Percentiles rank a stretch among this genome's conserved stretches.
Evolutionary conservation across 306 rosid species (phyloP).

Genomic region (Rosa chinensis): DNA sequence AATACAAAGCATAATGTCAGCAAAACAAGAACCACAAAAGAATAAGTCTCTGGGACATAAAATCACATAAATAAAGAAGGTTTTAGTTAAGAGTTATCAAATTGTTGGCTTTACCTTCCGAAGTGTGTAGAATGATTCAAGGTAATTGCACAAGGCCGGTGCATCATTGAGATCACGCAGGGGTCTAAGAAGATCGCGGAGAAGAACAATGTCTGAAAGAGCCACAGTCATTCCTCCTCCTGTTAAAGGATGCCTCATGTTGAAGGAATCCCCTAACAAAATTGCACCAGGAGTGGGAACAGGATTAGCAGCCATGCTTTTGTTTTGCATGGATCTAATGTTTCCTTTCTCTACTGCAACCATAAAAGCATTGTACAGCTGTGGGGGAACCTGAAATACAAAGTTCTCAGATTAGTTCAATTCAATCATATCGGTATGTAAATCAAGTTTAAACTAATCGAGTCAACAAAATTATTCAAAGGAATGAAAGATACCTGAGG

Average conservation of each 20-base stretch:
- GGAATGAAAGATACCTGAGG: conserved; percentile 49
- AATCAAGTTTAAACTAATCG: background rate
- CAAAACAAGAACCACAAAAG: background rate
- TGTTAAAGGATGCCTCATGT: conserved; percentile 90
- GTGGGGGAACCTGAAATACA: conserved; percentile 61
- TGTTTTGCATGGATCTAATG: conserved; percentile 73
- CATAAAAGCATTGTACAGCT: conserved; percentile 50
- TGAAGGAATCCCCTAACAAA: conserved; percentile 58
- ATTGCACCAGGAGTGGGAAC: conserved; percentile 19
- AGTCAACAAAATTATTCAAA: conserved; percentile 13
- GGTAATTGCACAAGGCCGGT: conserved; percentile 52
- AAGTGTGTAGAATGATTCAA: conserved; percentile 75
- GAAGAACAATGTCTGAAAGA: conserved; percentile 65
- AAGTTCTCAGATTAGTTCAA: conserved; percentile 2
- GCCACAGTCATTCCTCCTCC: conserved; percentile 98
- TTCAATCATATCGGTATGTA: background rate
- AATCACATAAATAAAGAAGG: too few species aligned
- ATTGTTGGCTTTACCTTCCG: conserved; percentile 54
- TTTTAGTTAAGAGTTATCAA: background rate
- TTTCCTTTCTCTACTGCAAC: conserved; percentile 73
- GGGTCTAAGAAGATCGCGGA: conserved; percentile 55
- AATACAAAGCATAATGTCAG: background rate
- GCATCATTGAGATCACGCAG: conserved; percentile 43
- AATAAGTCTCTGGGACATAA: too few species aligned
- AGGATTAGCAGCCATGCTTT: conserved; percentile 64